Percentiles rank a stretch among this genome's conserved stretches.
Conservation (phyloP, 108 stramenopile species). For the Nannochloropsis salina region DNA sequence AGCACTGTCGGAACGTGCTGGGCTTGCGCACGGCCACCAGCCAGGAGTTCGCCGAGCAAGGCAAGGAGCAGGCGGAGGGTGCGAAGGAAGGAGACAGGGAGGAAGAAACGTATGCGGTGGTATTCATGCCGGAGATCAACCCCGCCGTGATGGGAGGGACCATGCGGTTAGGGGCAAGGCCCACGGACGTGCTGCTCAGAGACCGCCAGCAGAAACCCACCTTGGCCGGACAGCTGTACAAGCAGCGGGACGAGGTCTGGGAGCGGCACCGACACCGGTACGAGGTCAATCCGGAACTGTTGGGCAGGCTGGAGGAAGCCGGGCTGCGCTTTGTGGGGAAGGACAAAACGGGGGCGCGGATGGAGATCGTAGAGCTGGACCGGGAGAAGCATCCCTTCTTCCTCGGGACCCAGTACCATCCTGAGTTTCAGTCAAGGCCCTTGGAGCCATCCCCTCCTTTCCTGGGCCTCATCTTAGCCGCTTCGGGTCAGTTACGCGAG, state of each 20-base stretch:
- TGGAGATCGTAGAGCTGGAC: slow-evolving; percentile 96
- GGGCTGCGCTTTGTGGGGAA: slow-evolving; percentile 90
- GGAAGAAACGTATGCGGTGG: slow-evolving; percentile 62
- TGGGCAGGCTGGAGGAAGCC: slow-evolving; percentile 69
- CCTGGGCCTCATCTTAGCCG: slow-evolving; percentile 77
- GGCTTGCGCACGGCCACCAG: slow-evolving; percentile 76
- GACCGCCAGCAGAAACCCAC: background rate
- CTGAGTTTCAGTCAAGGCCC: slow-evolving; percentile 93
- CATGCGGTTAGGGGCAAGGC: slow-evolving; percentile 92
- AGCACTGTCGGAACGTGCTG: slow-evolving; percentile 85
- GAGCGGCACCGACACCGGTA: slow-evolving; percentile 99
- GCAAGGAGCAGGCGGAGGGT: background rate
- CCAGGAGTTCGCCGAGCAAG: slow-evolving; percentile 74
- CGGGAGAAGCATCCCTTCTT: slow-evolving; percentile 82
- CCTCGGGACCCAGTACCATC: slow-evolving; percentile 97
- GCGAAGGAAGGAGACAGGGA: background rate
- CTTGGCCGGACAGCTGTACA: slow-evolving; percentile 32
- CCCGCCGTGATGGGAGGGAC: slow-evolving; percentile 92
- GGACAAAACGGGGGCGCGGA: slow-evolving; percentile 80
- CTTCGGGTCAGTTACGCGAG: slow-evolving; percentile 24
- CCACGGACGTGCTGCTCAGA: slow-evolving; percentile 59
- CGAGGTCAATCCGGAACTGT: slow-evolving; percentile 94
- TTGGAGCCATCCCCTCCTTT: slow-evolving; percentile 90
- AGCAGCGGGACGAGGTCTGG: slow-evolving; percentile 55
- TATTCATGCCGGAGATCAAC: slow-evolving; percentile 99